Evolutionary conservation across 345 rosid species (phyloP).

Genomic region (Salix viminalis): DNA sequence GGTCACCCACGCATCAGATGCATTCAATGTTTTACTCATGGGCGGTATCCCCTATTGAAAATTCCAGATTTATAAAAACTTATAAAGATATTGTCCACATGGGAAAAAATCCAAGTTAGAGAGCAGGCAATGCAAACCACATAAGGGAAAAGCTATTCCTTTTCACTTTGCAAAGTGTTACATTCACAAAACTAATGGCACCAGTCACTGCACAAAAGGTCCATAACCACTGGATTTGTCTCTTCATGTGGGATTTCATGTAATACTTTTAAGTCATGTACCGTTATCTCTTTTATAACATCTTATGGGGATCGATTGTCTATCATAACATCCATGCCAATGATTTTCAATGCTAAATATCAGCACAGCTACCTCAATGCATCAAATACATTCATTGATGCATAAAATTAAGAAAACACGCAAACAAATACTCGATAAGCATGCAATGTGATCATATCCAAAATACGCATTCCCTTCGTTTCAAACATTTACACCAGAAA

Average conservation of each 20-base stretch:
- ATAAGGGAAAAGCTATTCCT: neutral
- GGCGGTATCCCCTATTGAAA: conserved; percentile 69
- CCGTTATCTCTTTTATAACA: neutral
- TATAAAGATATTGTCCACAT: neutral
- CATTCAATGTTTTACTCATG: conserved; percentile 45
- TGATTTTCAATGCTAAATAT: neutral
- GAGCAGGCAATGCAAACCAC: neutral
- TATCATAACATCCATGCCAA: neutral
- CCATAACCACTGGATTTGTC: neutral
- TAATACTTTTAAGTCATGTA: neutral
- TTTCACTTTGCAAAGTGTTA: neutral
- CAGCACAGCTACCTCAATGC: neutral
- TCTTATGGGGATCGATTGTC: neutral
- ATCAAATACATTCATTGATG: neutral
- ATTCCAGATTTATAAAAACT: neutral
- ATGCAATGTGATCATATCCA: neutral
- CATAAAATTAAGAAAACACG: neutral
- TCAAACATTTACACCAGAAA: neutral
- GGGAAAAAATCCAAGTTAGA: neutral
- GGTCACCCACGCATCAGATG: conserved; percentile 70
- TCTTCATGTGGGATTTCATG: neutral
- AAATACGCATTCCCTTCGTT: neutral
- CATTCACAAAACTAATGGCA: neutral
- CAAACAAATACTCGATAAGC: neutral
- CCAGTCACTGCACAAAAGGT: neutral